phyloP scores from a whole-genome alignment of 2,329 filamentous ascomycete genomes.

The Botrytis aclada region DNA sequence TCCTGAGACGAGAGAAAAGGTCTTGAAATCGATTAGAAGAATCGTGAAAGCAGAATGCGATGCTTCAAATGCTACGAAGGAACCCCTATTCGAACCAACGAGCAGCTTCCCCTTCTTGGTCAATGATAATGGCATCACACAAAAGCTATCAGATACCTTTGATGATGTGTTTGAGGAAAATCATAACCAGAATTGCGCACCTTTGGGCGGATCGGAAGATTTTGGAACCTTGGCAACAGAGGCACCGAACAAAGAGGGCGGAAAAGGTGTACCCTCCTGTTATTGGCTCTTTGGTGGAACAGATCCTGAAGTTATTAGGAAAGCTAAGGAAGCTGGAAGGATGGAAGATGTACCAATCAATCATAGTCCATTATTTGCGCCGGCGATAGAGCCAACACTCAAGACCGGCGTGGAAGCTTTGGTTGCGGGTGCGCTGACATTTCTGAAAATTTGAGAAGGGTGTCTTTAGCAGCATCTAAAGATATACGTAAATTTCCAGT shows the following conservation, averaged over 20 bases:
- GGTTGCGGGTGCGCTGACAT: conserved; percentile 49
- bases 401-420: conserved; percentile 50
- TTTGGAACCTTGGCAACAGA: conserved; percentile 49
- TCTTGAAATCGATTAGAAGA: conserved; percentile 41
- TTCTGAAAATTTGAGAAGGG: conserved; percentile 31
- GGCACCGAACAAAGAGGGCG: conserved; percentile 28
- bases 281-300: conserved; percentile 44
- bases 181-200: conserved; percentile 21
- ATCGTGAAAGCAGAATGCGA: conserved; percentile 51
- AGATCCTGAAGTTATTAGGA: conserved; percentile 36
- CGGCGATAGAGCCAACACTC: conserved; percentile 57
- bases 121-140: conserved; percentile 27
- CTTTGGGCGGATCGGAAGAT: conserved; percentile 31
- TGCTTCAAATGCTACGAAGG: conserved; percentile 43
- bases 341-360: conserved; percentile 46
- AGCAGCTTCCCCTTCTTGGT: conserved; percentile 28
- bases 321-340: conserved; percentile 21
- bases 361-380: conserved; percentile 58
- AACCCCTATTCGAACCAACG: conserved; percentile 26
- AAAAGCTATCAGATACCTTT: conserved; percentile 23
- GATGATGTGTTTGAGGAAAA: conserved; percentile 28
- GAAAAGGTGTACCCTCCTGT: conserved; percentile 33
- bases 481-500: not conserved
- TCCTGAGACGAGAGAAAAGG: conserved; percentile 36
- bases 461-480: not conserved